These are phyloP conservation scores for Borealophlyctis nickersoniae DNA, from an alignment of 192 early-diverging fungal species.

Conservation along the genomic window DNA sequence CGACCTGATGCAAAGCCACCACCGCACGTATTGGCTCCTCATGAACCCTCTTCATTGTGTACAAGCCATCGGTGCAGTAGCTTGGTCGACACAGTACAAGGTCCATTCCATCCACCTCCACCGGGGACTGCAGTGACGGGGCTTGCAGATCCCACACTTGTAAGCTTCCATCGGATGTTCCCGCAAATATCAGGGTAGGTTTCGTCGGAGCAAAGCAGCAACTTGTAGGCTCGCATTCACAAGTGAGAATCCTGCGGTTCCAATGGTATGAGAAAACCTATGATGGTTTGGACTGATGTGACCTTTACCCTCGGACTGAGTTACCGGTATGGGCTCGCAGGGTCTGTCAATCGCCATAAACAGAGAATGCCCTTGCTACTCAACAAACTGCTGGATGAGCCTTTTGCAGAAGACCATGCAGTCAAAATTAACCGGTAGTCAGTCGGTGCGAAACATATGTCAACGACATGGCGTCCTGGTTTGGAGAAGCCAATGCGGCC, in stretches of 20 bases:
- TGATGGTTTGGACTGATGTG: no score
- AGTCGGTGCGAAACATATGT: constrained; percentile 24
- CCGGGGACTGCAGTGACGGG: constrained; percentile 12
- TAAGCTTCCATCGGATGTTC: constrained; percentile 44
- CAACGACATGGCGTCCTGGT: constrained; percentile 14
- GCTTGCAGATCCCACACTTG: constrained; percentile 43
- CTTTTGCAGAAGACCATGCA: constrained; percentile 11
- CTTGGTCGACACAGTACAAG: constrained; percentile 26
- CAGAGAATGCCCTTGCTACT: constrained; percentile 29
- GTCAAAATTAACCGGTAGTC: constrained; percentile 30
- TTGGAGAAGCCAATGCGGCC: not conserved
- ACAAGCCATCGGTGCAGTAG: constrained; percentile 37
- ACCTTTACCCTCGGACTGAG: no score
- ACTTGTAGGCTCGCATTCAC: constrained; percentile 28
- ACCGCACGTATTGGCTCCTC: constrained; percentile 20
- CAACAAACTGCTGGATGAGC: not conserved
- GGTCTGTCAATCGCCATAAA: constrained; percentile 38
- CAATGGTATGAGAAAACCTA: no score
- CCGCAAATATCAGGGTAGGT: constrained; percentile 41
- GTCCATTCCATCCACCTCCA: constrained; percentile 2
- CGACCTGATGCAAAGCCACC: constrained; percentile 16
- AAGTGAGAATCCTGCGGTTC: constrained; percentile 29
- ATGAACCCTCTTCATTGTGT: constrained; percentile 21
- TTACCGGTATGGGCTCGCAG: constrained; percentile 32
- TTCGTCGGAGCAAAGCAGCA: constrained; percentile 24